Evolutionary conservation across 108 stramenopile genomes (phyloP).

Genomic region (Skeletonema marinoi): DNA sequence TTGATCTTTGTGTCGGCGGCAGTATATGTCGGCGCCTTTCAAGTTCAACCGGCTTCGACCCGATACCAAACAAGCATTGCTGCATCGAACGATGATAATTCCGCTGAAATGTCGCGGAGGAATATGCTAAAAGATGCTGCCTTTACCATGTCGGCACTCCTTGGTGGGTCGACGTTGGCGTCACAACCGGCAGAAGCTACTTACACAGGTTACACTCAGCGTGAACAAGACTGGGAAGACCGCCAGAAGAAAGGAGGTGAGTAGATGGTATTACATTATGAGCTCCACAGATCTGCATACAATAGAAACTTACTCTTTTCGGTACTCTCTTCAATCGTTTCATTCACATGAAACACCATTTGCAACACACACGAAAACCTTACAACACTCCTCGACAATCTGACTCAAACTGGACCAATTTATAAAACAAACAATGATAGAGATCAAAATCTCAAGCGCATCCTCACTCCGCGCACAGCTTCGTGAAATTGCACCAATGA

Average conservation of each 20-base stretch:
- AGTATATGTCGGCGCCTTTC: constrained; percentile 12
- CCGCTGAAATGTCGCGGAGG: constrained; percentile 4
- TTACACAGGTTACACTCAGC: constrained; percentile 68
- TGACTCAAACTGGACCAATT: neutral
- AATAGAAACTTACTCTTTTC: neutral
- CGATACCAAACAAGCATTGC: constrained; percentile 5
- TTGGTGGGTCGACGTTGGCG: constrained; percentile 21
- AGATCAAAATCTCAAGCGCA: constrained; percentile 66
- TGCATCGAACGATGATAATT: neutral
- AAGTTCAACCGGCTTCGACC: constrained; percentile 7
- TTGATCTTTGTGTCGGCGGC: neutral
- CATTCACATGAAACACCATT: neutral
- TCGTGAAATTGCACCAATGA: constrained; percentile 79
- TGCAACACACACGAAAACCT: neutral
- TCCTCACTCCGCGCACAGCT: constrained; percentile 65
- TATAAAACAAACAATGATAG: constrained; percentile 13
- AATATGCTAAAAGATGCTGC: constrained; percentile 25
- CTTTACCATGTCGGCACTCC: constrained; percentile 19
- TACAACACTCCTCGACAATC: neutral
- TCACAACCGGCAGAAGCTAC: constrained; percentile 49
- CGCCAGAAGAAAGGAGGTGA: constrained; percentile 63
- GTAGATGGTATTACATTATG: neutral
- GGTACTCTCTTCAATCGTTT: neutral
- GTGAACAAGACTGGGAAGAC: constrained; percentile 84
- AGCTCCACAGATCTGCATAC: neutral